Base-by-base conservation (phyloP, 2,329 filamentous ascomycete genomes). In the Chaetomiaceae sp. region DNA sequence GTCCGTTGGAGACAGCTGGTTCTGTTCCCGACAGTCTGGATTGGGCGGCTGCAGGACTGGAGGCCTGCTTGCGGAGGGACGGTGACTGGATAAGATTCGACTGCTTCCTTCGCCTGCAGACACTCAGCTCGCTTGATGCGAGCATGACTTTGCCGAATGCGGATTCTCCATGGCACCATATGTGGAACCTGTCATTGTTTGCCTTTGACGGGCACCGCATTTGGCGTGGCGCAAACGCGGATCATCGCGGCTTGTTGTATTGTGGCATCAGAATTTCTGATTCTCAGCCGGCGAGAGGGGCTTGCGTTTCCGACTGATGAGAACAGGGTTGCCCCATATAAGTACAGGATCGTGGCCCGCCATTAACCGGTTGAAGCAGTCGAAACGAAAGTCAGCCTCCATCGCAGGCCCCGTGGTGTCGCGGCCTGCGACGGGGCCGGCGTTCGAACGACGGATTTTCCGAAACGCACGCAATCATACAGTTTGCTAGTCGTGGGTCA, bases 1-100 rank as follows among this genome's bases (percentile, higher is more conserved):
- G 6, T 24, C 22, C 22, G 22, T 6, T 24, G 22, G 22, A 29
- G 4, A 24, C 44, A 35, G 32, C 40, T 42, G 22, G 1, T 6
- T n/a, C 17, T 29, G n/a, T 41, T 49, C 38, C 48, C 48, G 39
- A 34, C 24, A 35, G 36, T n/a, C 37, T 44, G 48, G 44, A 32
- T 40, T 47, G 36, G 35, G 48, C 40, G 48, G 43, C 17, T 47
- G 48, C 48, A 39, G 36, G 19, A 22, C 35, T 39, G 48, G 43
- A 39, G 42, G 38, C 38, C 36, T 40, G 18, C 38, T 46, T n/a
- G 27, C 10, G 12, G 8, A 26, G 15, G 30, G 40, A 11, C 9
- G 30, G 29, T 48, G 46, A 47, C 42, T 47, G 45, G 45, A 38
- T 29, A 19, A 36, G 19, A 42, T 20, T 18, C 44, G 38, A 40